phyloP scores from a whole-genome alignment of 2,329 filamentous ascomycete species.

The Neofusicoccum umdonicola region DNA sequence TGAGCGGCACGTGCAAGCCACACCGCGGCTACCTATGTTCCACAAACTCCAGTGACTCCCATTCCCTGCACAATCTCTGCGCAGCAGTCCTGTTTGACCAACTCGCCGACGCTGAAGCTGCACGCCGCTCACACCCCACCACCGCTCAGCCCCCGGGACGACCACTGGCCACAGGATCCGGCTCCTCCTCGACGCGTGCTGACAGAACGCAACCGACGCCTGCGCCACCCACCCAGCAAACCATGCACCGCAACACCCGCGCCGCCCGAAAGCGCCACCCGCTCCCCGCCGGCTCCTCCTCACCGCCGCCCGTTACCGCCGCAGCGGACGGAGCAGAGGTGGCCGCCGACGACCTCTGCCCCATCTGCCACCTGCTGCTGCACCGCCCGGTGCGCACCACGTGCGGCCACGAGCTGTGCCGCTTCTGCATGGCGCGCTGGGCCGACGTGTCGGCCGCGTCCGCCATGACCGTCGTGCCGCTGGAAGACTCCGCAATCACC shows the following conservation, averaged over 20 bases:
- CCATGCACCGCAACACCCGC: neutral
- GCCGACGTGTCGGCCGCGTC: constrained; percentile 41
- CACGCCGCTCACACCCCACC: no score
- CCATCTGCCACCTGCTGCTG: constrained; percentile 46
- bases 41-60: no score
- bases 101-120: no score
- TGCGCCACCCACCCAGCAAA: neutral
- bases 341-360: constrained; percentile 44
- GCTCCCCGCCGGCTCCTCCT: neutral
- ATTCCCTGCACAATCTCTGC: no score
- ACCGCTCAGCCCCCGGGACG: no score
- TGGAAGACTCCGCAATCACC: constrained; percentile 19
- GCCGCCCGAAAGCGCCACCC: neutral
- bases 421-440: constrained; percentile 48
- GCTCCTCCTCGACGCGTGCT: no score
- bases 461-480: constrained; percentile 41
- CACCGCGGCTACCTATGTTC: no score
- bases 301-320: neutral
- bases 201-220: no score
- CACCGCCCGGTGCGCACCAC: constrained; percentile 42
- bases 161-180: no score
- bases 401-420: constrained; percentile 43
- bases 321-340: constrained; percentile 17
- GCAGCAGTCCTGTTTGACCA: no score
- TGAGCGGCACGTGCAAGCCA: no score